These are phyloP conservation scores for Penstemon newberryi DNA, from an alignment of 257 asterid species.

Conservation along the genomic window DNA sequence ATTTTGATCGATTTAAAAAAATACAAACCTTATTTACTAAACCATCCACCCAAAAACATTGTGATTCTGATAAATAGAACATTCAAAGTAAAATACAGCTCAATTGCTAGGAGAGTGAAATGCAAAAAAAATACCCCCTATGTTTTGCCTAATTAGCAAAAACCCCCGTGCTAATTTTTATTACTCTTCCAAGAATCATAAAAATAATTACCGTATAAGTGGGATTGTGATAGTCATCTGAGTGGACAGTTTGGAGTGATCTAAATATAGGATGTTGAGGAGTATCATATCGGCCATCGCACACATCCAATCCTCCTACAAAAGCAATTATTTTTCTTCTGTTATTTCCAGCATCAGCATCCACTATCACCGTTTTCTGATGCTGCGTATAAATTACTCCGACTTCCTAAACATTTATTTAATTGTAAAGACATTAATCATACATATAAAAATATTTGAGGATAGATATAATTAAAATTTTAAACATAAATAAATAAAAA, in stretches of 20 bases:
- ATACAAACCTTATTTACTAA: not conserved
- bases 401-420: slow-evolving; percentile 69
- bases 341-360: slow-evolving; percentile 90
- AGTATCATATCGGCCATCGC: slow-evolving; percentile 93
- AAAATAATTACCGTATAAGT: slow-evolving; percentile 63
- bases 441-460: slow-evolving; percentile 3
- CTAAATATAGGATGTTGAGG: slow-evolving; percentile 79
- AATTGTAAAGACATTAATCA: slow-evolving; percentile 25
- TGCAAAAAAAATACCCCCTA: too few species aligned
- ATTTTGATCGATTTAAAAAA: slow-evolving; percentile 5
- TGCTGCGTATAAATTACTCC: slow-evolving; percentile 94
- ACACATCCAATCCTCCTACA: slow-evolving; percentile 92
- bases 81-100: too few species aligned
- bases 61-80: not conserved
- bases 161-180: too few species aligned
- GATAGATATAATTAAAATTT: not conserved
- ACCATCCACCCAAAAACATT: not conserved
- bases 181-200: not conserved
- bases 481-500: too few species aligned
- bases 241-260: slow-evolving; percentile 65
- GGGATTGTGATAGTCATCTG: slow-evolving; percentile 94
- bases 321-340: slow-evolving; percentile 77
- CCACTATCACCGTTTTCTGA: slow-evolving; percentile 92
- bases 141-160: too few species aligned
- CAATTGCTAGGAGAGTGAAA: too few species aligned